Evolutionary conservation across 2,329 filamentous ascomycete species (phyloP).

Genomic region (Calycina marina): DNA sequence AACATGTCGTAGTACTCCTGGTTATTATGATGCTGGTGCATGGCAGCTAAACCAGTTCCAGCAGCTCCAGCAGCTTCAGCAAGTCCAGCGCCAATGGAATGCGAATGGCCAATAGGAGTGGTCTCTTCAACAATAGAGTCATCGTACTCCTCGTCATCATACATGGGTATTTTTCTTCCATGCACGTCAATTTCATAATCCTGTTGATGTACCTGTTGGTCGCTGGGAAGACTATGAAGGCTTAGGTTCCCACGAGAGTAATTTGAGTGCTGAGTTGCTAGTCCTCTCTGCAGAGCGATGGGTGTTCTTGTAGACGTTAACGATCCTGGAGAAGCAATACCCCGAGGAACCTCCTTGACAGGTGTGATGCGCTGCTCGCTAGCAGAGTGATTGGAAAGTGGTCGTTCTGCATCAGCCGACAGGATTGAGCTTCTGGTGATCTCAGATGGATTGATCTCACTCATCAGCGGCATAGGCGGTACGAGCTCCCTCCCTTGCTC

Average conservation of each 20-base stretch:
- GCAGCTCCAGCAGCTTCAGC: slow-evolving; percentile 20
- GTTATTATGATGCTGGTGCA: slow-evolving; percentile 23
- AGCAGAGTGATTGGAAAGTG: slow-evolving; percentile 54
- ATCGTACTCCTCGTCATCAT: slow-evolving; percentile 13
- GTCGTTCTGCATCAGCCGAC: slow-evolving; percentile 63
- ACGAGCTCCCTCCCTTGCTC: slow-evolving; percentile 38
- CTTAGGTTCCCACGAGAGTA: slow-evolving; percentile 32
- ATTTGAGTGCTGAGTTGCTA: slow-evolving; percentile 50
- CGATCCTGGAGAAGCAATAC: slow-evolving; percentile 43
- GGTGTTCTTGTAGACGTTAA: slow-evolving; percentile 48
- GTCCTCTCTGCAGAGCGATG: slow-evolving; percentile 35
- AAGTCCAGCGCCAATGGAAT: slow-evolving; percentile 15
- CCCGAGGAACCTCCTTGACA: slow-evolving; percentile 48
- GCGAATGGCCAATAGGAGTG: slow-evolving; percentile 18
- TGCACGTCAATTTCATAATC: slow-evolving; percentile 23
- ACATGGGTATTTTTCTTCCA: slow-evolving; percentile 21
- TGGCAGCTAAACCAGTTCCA: slow-evolving; percentile 25
- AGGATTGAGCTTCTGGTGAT: slow-evolving; percentile 77
- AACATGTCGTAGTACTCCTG: slow-evolving; percentile 17
- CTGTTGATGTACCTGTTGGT: slow-evolving; percentile 27
- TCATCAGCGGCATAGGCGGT: slow-evolving; percentile 78
- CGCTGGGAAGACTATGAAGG: slow-evolving; percentile 27
- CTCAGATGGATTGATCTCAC: slow-evolving; percentile 74
- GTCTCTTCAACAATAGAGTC: slow-evolving; percentile 18
- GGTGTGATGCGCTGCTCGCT: slow-evolving; percentile 42